Percentiles rank a stretch among this genome's conserved stretches.
Evolutionary conservation across 192 early-diverging fungal species (phyloP).

Genomic region (Backusella luteola): DNA sequence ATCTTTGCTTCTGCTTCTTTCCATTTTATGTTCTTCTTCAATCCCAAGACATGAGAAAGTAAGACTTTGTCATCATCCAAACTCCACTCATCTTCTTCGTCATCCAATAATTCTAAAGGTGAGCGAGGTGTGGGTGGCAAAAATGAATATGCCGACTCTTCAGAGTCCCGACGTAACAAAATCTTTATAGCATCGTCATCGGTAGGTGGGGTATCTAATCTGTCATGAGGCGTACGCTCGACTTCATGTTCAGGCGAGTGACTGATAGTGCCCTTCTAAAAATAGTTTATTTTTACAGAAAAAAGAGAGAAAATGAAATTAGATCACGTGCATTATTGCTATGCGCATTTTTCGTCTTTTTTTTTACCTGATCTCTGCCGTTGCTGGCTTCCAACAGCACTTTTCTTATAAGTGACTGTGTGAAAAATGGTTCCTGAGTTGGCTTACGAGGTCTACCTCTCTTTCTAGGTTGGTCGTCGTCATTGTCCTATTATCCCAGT

Average conservation of each 20-base stretch:
- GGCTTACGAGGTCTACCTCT: conserved; percentile 19
- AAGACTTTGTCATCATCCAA: conserved; percentile 15
- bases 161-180: neutral
- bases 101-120: neutral
- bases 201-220: neutral
- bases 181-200: neutral
- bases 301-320: neutral
- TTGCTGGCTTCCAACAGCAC: conserved; percentile 6
- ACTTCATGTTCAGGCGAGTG: neutral
- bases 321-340: neutral
- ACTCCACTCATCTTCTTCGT: conserved; percentile 7
- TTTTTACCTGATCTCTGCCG: conserved; percentile 1
- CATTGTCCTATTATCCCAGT: neutral
- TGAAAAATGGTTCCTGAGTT: conserved; percentile 1
- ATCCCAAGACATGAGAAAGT: neutral
- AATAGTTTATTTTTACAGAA: neutral
- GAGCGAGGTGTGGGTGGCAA: conserved; percentile 21
- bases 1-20: conserved; percentile 12
- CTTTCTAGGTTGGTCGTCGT: conserved; percentile 2
- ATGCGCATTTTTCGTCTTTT: neutral
- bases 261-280: neutral
- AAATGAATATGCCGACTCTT: neutral
- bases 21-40: conserved; percentile 5
- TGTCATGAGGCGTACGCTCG: neutral
- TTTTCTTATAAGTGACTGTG: neutral